Evolutionary conservation across 192 early-diverging fungal species (phyloP).

Genomic region (Backusella circina): DNA sequence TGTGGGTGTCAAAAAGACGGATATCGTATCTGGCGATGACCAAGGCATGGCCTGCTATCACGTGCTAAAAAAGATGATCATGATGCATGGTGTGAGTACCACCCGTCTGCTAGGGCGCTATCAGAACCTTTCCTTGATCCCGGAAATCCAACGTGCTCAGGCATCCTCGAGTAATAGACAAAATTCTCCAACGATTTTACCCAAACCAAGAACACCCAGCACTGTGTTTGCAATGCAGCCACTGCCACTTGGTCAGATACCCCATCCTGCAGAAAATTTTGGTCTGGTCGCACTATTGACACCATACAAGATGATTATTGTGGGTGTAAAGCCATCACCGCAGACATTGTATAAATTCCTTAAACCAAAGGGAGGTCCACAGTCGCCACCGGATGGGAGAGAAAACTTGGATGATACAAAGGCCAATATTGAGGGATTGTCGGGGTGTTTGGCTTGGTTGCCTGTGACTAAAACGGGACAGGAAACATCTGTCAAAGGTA

Average conservation of each 20-base stretch:
- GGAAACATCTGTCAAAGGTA: slow-evolving; percentile 12
- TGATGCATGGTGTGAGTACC: slow-evolving; percentile 57
- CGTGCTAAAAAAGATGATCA: slow-evolving; percentile 52
- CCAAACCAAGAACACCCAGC: slow-evolving; percentile 47
- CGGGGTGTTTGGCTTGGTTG: slow-evolving; percentile 55
- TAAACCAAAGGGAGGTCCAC: slow-evolving; percentile 41
- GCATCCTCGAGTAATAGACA: not conserved
- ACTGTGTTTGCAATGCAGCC: slow-evolving; percentile 58
- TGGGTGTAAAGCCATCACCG: slow-evolving; percentile 53
- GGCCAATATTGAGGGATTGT: slow-evolving; percentile 18
- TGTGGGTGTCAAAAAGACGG: slow-evolving; percentile 50
- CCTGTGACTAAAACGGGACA: slow-evolving; percentile 47
- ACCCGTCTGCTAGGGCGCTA: slow-evolving; percentile 55
- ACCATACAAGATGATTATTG: slow-evolving; percentile 59
- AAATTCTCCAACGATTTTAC: slow-evolving; percentile 1
- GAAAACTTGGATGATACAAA: slow-evolving; percentile 3
- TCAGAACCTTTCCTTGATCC: slow-evolving; percentile 29
- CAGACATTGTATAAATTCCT: slow-evolving; percentile 56
- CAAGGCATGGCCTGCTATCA: slow-evolving; percentile 62
- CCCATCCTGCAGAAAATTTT: slow-evolving; percentile 51
- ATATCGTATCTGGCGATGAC: slow-evolving; percentile 55
- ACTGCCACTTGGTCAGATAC: slow-evolving; percentile 50
- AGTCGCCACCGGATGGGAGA: slow-evolving; percentile 13
- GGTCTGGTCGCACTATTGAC: slow-evolving; percentile 58
- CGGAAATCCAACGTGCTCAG: slow-evolving; percentile 1